phyloP scores from a whole-genome alignment of 768 basidiomycete genomes.

The Agrocybe praecox region DNA sequence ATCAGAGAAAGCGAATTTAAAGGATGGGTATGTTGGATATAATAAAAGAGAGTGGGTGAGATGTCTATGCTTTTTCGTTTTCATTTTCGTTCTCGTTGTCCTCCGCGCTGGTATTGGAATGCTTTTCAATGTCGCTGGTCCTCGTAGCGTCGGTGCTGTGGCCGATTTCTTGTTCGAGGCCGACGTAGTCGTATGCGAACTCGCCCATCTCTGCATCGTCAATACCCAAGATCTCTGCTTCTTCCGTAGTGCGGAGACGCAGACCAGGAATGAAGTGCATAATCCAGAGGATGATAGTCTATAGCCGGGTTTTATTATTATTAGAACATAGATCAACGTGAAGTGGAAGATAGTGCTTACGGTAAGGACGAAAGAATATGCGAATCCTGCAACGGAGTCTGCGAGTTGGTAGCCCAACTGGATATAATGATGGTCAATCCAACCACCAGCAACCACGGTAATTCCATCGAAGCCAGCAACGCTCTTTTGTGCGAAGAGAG shows the following conservation, averaged over 20 bases:
- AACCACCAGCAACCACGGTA: conserved; percentile 73
- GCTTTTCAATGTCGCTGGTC: conserved; percentile 20
- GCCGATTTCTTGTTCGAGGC: conserved; percentile 61
- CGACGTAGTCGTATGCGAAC: conserved; percentile 87
- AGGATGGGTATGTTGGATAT: neutral
- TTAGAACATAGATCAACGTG: too few species aligned
- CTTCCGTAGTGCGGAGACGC: conserved; percentile 66
- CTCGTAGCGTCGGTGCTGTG: conserved; percentile 27
- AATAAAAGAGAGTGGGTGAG: neutral
- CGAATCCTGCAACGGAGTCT: conserved; percentile 64
- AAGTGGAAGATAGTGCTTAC: too few species aligned
- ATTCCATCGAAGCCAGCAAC: conserved; percentile 82
- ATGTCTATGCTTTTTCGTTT: neutral
- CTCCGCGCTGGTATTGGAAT: conserved; percentile 1
- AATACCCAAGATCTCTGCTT: conserved; percentile 79
- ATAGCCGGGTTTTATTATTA: too few species aligned
- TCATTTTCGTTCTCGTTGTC: neutral
- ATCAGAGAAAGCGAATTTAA: neutral
- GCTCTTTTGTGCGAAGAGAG: conserved; percentile 80
- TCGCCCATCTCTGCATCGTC: conserved; percentile 93
- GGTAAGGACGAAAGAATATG: conserved; percentile 78
- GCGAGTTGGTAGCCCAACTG: conserved; percentile 90
- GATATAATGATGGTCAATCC: conserved; percentile 80
- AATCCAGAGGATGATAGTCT: conserved; percentile 83
- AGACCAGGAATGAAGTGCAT: conserved; percentile 89